Evolutionary conservation across 306 rosid genomes (phyloP), one percentile per base, ranked within the genome.

Genomic region (Malus sieversii): DNA sequence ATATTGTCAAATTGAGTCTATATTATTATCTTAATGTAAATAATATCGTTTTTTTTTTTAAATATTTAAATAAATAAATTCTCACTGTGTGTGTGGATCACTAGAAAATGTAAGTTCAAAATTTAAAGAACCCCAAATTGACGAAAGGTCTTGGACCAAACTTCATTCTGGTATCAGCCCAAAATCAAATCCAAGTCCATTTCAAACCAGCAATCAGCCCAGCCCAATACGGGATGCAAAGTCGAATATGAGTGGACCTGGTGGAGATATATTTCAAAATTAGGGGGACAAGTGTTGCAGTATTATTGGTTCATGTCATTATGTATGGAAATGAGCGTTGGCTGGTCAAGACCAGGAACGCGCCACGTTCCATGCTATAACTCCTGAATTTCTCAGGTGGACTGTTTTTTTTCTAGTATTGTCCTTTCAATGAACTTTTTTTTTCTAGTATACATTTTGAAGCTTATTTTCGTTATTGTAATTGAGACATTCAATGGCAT

Each of bases 1-100:
- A 35, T 35, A 35, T 35, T 35, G 0, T 6, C 0, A 6, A 0
- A 35, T 0, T 35, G 7, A 35, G 0, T 35, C 1, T 0, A 35
- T 35, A 0, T 0, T 1, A 0, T 1, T 6, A 0, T 35, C 2
- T 35, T 35, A 35, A 0, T 1, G 2, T 35, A 35, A 35, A 7
- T 35, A 35, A 1, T 1, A 35, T 6, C 0, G 0, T 38, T 7
- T 35, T 6, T n/a, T n/a, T n/a, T n/a, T n/a, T n/a, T n/a, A 35
- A 6, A 6, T 6, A 5, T 5, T 5, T 1, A 33, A 30, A 30
- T 27, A 27, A 27, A 27, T 27, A 33, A 0, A 35, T 0, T 35
- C 40, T 35, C 42, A 38, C 0, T 35, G 2, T 35, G 2, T 7
- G 40, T 38, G 42, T 38, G 42, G 42, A 48, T 6, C 55, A 0